Percentiles rank a stretch among this genome's conserved stretches.
Evolutionary conservation across 352 stramenopile genomes (phyloP).

Genomic region (Globisporangium spiculum): DNA sequence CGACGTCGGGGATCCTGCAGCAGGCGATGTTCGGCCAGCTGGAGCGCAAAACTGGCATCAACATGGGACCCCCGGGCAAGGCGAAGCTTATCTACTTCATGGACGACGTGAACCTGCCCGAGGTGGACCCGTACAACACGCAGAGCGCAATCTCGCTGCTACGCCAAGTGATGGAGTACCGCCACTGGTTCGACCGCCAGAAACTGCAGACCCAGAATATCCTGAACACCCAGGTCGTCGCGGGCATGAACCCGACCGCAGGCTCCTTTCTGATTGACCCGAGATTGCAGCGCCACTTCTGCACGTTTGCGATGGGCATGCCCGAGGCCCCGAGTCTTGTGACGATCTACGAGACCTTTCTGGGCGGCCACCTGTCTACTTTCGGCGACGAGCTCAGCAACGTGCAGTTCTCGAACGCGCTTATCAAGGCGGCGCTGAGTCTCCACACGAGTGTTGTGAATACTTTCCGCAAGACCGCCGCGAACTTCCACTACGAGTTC

Average conservation of each 20-base stretch:
- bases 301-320: constrained; percentile 95
- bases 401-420: constrained; percentile 81
- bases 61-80: constrained; percentile 92
- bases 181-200: constrained; percentile 90
- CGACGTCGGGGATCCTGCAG: constrained; percentile 90
- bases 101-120: constrained; percentile 95
- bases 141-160: constrained; percentile 94
- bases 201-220: constrained; percentile 95
- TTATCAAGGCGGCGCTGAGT: constrained; percentile 94
- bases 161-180: constrained; percentile 96
- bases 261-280: constrained; percentile 94
- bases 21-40: constrained; percentile 91
- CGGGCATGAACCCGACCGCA: constrained; percentile 95
- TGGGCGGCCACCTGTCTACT: constrained; percentile 90
- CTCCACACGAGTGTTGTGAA: constrained; percentile 89
- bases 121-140: constrained; percentile 95
- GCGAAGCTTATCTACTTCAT: constrained; percentile 96
- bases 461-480: constrained; percentile 93
- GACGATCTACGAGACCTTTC: constrained; percentile 96
- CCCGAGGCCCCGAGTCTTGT: constrained; percentile 91
- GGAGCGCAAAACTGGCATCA: constrained; percentile 94
- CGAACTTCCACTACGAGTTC: constrained; percentile 98
- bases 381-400: constrained; percentile 89
- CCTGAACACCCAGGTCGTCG: constrained; percentile 93
- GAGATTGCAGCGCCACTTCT: constrained; percentile 94